Base-by-base conservation (phyloP, 768 basidiomycete species). In the Phylloporus sp. region DNA sequence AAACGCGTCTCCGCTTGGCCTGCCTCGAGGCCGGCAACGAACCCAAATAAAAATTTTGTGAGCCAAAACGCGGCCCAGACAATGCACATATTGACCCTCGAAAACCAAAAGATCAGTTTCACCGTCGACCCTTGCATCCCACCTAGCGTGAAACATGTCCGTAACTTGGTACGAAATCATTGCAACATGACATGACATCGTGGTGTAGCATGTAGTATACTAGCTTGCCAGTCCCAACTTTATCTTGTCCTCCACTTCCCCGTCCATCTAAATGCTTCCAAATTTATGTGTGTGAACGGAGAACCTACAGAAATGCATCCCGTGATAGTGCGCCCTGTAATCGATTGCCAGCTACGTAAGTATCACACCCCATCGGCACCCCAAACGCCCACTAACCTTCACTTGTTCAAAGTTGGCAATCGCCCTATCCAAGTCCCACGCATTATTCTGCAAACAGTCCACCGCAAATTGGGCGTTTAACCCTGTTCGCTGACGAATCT, bases 341-440 rank as follows among this genome's bases (percentile, higher is more conserved):
- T 48, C 45, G 52, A 55, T 47, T 34, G 10, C 53, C 54, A 50
- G 15, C 18, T 55, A 68, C 57, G 63, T 71, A 59, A 69, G 62
- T 23, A 62, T 54, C 5, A 45, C 54, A n/a, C 47, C 50, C 7
- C 27, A 24, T 20, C 35, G 47, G 22, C 52, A 45, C 45, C 39
- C 12, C 12, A 18, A 43, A 2, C 4, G 35, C 56, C 45, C 47
- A 72, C 83, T 52, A 57, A 89, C 89, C 81, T 88, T 89, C 61
- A 97, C 88, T 66, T 88, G 78, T 62, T 92, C 84, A 69, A 93
- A 98, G 63, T 95, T 95, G 45, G 79, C 77, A 23, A 92, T 63
- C 0, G 97, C 97, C 52, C 78, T 76, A 40, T 84, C 82, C 45
- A 89, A 60, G 64, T 94, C 82, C 94, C 94, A 98, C 8, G 73